Evolutionary conservation across 2,329 filamentous ascomycete genomes (phyloP).

Genomic region (Escovopsis sp.): DNA sequence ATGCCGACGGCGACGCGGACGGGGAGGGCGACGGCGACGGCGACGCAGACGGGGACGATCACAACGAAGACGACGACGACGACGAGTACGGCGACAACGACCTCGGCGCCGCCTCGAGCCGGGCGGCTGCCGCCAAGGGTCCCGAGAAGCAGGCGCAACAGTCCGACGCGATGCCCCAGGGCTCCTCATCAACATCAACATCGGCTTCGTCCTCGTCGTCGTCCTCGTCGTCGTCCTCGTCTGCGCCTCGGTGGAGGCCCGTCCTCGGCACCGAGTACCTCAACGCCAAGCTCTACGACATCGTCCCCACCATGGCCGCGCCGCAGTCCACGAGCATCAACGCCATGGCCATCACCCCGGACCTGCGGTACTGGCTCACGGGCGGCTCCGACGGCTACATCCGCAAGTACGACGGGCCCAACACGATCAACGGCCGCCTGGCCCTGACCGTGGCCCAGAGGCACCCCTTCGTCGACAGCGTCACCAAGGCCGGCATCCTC

Average conservation of each 20-base stretch:
- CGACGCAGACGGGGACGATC: slow-evolving; percentile 21
- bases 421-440: slow-evolving; percentile 88
- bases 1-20: slow-evolving; percentile 22
- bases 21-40: slow-evolving; percentile 21
- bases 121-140: slow-evolving; percentile 3
- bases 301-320: slow-evolving; percentile 91
- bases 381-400: slow-evolving; percentile 93
- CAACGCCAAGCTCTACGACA: slow-evolving; percentile 72
- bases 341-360: slow-evolving; percentile 76
- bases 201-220: no score
- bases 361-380: slow-evolving; percentile 88
- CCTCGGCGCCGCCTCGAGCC: slow-evolving; percentile 18
- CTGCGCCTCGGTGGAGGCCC: slow-evolving; percentile 31
- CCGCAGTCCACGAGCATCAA: slow-evolving; percentile 95
- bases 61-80: slow-evolving; percentile 18
- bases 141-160: slow-evolving; percentile 9
- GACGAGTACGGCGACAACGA: slow-evolving; percentile 22
- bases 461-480: slow-evolving; percentile 94
- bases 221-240: no score
- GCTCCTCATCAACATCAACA: slow-evolving; percentile 8
- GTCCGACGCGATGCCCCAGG: slow-evolving; percentile 14
- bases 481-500: slow-evolving; percentile 84
- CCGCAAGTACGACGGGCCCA: slow-evolving; percentile 88
- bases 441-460: slow-evolving; percentile 87
- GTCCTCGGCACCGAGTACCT: slow-evolving; percentile 63